Evolutionary conservation across 208 protist genomes (phyloP).

Genomic region (Trypanosoma theileri): DNA sequence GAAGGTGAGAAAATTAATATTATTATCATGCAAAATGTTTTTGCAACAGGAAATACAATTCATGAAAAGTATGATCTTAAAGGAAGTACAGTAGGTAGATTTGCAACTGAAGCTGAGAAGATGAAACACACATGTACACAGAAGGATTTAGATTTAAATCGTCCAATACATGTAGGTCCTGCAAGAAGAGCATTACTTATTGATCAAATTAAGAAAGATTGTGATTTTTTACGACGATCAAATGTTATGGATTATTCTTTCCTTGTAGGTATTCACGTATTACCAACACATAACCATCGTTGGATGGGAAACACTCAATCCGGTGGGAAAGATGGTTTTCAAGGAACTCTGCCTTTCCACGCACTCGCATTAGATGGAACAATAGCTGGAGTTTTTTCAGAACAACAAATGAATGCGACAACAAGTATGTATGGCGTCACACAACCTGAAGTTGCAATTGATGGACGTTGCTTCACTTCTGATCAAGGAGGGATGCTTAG

Average conservation of each 20-base stretch:
- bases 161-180: slow-evolving; percentile 68
- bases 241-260: slow-evolving; percentile 95
- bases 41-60: slow-evolving; percentile 88
- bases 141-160: slow-evolving; percentile 91
- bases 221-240: slow-evolving; percentile 81
- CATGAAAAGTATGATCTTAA: slow-evolving; percentile 94
- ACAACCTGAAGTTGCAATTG: slow-evolving; percentile 12
- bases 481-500: slow-evolving; percentile 84
- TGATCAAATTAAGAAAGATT: slow-evolving; percentile 86
- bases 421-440: background rate
- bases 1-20: slow-evolving; percentile 72
- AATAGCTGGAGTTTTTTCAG: background rate
- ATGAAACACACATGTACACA: slow-evolving; percentile 84
- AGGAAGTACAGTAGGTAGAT: slow-evolving; percentile 90
- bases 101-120: slow-evolving; percentile 78
- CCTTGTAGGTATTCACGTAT: slow-evolving; percentile 88
- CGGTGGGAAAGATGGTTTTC: slow-evolving; percentile 5
- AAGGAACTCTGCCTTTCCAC: background rate
- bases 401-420: background rate
- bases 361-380: background rate
- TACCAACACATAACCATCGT: slow-evolving; percentile 23
- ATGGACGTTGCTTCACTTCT: slow-evolving; percentile 76
- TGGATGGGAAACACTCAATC: background rate
- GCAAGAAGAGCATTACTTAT: slow-evolving; percentile 72
- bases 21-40: slow-evolving; percentile 95